Percentiles rank a stretch among this genome's conserved stretches.
Conservation (phyloP, 306 rosid genomes). For the Vigna mungo region DNA sequence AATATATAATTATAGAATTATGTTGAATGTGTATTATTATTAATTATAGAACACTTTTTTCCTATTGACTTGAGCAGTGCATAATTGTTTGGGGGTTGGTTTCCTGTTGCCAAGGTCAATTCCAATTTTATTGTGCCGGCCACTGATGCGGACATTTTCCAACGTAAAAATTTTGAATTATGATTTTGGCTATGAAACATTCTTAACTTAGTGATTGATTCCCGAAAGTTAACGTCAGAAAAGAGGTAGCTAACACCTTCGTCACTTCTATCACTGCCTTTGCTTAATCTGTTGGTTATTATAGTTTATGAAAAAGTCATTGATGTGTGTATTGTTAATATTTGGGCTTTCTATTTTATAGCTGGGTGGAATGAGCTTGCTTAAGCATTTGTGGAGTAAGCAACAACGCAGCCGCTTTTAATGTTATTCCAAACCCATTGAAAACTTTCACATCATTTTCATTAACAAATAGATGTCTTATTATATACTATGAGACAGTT, state of each 20-base stretch:
- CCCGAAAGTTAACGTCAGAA: not conserved
- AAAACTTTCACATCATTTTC: not conserved
- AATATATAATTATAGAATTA: not conserved
- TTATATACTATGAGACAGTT: not conserved
- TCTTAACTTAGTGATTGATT: slow-evolving; percentile 6
- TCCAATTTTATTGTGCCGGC: slow-evolving; percentile 7
- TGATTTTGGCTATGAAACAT: not conserved
- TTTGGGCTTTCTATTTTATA: not conserved
- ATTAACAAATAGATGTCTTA: not conserved
- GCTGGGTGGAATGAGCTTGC: not conserved
- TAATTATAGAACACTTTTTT: not conserved
- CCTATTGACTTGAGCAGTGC: slow-evolving; percentile 14
- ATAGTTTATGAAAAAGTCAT: slow-evolving; percentile 1
- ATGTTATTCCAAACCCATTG: not conserved
- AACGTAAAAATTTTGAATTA: not conserved
- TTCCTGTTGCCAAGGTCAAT: slow-evolving; percentile 42
- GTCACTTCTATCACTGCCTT: slow-evolving; percentile 25
- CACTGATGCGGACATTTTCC: slow-evolving; percentile 33
- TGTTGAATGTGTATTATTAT: slow-evolving; percentile 12
- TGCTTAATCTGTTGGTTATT: not conserved
- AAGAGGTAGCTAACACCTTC: not conserved
- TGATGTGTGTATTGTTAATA: not conserved
- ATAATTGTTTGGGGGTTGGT: slow-evolving; percentile 4
- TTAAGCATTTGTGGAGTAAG: not conserved
- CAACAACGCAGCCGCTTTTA: not conserved